Base-by-base conservation (phyloP, 2,329 filamentous ascomycete genomes). In the Aspergillus sp. region DNA sequence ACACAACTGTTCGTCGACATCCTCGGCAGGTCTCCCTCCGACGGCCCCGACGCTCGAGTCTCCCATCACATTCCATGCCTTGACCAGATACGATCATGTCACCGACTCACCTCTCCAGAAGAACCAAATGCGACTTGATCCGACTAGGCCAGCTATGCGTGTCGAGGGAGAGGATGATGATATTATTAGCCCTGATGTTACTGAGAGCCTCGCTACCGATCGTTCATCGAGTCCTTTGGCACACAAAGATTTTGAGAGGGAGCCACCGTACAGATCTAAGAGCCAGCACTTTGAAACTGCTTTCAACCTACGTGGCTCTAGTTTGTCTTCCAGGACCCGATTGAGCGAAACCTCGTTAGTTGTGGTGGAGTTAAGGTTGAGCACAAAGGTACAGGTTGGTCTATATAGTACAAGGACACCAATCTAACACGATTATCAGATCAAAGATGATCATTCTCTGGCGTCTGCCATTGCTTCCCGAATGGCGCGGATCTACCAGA, bases 371-470 rank as follows among this genome's bases (percentile, higher is more conserved):
- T 68, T 89, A 29, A 82, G 80, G 64, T 84, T 84, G 4, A 88
- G 87, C 58, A 80, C 82, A 36, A 81, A 82, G 61, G 85, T 88
- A 71, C 23, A 7, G 44, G 21, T 23, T 19, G 23, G 2, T 5
- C 14, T 21, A 32, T 2, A n/a, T 14, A 10, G 19, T n/a, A 42
- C 51, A 42, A 45, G 16, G 10, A 14, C 7, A n/a, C 47, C 58
- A 38, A 11, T 16, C 16, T 17, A 11, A n/a, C 34, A 16, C n/a
- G 1, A 3, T 70, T 10, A 7, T 11, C 54, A 70, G 64, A 59
- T 91, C 85, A 83, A 92, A 63, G 82, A 86, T 59, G 88, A 93
- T 65, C 87, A 92, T 62, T 87, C 85, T 7, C 83, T 94, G 58
- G 84, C 91, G 46, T 88, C 85, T 10, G 85, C 88, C 63, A 78